phyloP scores from a whole-genome alignment of 306 rosid species.

The Calophaca sinica region DNA sequence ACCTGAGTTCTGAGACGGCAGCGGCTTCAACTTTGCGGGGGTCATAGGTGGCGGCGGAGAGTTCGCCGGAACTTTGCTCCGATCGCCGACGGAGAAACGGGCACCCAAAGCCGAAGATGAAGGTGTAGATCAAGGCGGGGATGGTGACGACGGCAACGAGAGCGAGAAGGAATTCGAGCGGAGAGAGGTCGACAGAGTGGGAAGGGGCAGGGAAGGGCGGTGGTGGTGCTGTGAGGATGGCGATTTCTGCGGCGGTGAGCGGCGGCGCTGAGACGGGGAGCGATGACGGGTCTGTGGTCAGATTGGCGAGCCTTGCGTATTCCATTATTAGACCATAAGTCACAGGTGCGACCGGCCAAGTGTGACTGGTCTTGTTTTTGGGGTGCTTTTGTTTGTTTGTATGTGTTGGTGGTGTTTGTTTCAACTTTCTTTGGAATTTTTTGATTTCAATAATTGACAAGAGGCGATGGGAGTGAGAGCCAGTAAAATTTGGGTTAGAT shows the following conservation, averaged over 20 bases:
- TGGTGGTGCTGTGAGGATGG: constrained; percentile 46
- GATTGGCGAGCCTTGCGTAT: constrained; percentile 16
- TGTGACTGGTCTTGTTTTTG: background rate
- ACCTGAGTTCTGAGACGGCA: constrained; percentile 45
- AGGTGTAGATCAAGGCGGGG: constrained; percentile 73
- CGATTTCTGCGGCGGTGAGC: constrained; percentile 12
- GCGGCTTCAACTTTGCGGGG: background rate
- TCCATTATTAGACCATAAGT: constrained; percentile 1
- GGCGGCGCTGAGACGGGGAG: constrained; percentile 7
- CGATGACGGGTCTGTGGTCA: background rate
- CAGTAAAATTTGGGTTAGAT: too few species aligned
- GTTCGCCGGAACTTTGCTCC: constrained; percentile 37
- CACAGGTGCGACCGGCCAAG: background rate
- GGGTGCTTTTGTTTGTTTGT: too few species aligned
- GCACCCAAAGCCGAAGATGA: constrained; percentile 70
- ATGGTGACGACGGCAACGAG: constrained; percentile 73
- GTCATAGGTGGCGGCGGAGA: constrained; percentile 19
- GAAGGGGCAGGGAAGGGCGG: constrained; percentile 48
- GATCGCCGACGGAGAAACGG: constrained; percentile 56
- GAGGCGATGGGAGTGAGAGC: too few species aligned
- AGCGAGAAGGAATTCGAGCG: constrained; percentile 69
- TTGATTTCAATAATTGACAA: too few species aligned
- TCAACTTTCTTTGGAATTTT: too few species aligned
- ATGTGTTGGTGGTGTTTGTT: too few species aligned
- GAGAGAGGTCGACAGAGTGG: constrained; percentile 67